A percentile compares a stretch with the other conserved stretches of the same genome.
Evolutionary conservation across 495 filamentous ascomycete genomes (phyloP).

Genomic region (Trichoderma gamsii): DNA sequence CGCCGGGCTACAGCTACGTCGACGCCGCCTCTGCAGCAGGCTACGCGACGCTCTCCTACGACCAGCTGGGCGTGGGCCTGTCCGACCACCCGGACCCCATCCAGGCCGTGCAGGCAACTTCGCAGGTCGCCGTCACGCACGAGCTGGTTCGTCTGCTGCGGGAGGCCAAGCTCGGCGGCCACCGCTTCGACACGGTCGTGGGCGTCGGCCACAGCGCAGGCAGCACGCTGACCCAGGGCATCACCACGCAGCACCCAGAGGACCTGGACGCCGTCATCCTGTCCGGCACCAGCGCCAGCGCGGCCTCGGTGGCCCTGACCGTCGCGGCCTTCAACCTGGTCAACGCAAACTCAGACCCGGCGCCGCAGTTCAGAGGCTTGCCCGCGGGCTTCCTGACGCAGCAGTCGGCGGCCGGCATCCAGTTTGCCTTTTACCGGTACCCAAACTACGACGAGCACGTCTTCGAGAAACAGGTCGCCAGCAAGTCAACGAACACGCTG

Average conservation of each 20-base stretch:
- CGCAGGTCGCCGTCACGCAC: background rate
- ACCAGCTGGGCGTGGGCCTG: background rate
- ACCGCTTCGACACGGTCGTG: background rate
- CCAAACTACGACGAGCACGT: background rate
- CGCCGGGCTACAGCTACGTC: background rate
- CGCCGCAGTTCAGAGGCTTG: background rate
- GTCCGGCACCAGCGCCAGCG: slow-evolving; percentile 1
- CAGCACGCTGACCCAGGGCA: background rate
- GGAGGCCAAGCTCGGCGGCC: background rate
- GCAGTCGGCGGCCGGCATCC: background rate
- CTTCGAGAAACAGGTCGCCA: background rate
- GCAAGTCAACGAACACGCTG: background rate
- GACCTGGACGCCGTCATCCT: background rate
- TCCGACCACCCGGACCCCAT: background rate
- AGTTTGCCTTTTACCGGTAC: slow-evolving; percentile 3
- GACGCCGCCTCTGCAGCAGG: background rate
- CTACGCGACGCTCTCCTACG: background rate
- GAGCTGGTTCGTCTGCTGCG: background rate
- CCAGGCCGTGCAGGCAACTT: background rate
- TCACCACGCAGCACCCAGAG: background rate
- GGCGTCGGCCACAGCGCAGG: background rate
- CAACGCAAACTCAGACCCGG: background rate
- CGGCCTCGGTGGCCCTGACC: background rate
- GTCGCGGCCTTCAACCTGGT: background rate
- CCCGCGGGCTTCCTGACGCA: slow-evolving; percentile 1